Evolutionary conservation across 306 rosid genomes (phyloP), one percentile per base, ranked within the genome.

Genomic region (Hippophae tibetana): DNA sequence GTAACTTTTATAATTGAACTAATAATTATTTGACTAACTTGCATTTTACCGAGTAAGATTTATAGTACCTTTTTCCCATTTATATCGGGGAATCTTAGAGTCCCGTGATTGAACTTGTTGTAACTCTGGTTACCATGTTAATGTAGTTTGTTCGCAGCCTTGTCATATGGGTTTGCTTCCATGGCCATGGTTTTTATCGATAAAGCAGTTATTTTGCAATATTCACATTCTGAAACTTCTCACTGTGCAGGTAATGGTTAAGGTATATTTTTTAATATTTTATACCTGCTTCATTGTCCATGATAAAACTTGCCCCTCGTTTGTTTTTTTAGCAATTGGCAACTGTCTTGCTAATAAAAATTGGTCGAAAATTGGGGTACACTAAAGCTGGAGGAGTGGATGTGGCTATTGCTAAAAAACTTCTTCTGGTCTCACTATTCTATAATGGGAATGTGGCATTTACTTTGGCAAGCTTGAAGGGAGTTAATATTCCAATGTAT

Each of bases 181-280:
- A 93, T 93, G 99, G 86, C 90, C 9, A 88, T 93, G 99, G 95
- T 93, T 68, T 93, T 93, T 59, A 85, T 93, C 81, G 88, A 93
- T 59, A 93, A 93, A 81, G 97, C 99, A 43, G 77, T 93, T 70
- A 82, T 93, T 57, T 84, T 93, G 96, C 86, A 88, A 64, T 93
- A 93, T 72, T 62, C 94, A 25, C 64, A 86, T 14, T 86, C 94
- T 14, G 80, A 88, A 97, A 10, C 86, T 93, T 41, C 99, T 93
- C 64, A 86, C 97, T 23, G 27, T 86, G 70, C 99, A 93, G 99
- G 99, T 84, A 64, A 47, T 40, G 42, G 49, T 12, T 31, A 12
- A 11, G 46, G 61, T 7, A 41, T 14, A 10, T 25, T 50, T 9
- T 9, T 40, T 62, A 3, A 27, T 43, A 7, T 18, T 8, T 25